phyloP scores from a whole-genome alignment of 2,329 filamentous ascomycete genomes.

The Aspergillus bombycis region DNA sequence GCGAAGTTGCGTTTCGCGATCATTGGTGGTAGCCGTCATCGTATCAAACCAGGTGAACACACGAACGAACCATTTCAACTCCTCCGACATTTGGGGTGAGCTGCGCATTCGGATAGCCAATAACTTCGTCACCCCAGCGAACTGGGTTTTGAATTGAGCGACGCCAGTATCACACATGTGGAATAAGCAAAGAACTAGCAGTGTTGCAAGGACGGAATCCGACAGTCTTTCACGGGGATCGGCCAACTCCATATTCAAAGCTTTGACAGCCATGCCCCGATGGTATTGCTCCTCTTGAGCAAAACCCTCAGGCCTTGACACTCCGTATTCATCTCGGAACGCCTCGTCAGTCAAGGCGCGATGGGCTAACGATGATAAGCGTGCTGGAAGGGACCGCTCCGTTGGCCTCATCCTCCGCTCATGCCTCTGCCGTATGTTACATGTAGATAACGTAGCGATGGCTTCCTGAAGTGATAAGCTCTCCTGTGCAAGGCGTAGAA shows the following conservation, averaged over 20 bases:
- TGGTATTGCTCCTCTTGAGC: conserved; percentile 79
- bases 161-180: conserved; percentile 92
- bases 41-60: conserved; percentile 95
- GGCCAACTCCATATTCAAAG: conserved; percentile 82
- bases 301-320: conserved; percentile 59
- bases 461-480: conserved; percentile 89
- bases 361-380: conserved; percentile 52
- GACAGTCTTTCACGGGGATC: conserved; percentile 74
- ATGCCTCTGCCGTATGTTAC: conserved; percentile 83
- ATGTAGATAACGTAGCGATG: conserved; percentile 84
- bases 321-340: conserved; percentile 43
- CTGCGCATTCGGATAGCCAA: conserved; percentile 72
- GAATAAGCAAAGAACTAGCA: conserved; percentile 86
- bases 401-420: conserved; percentile 58
- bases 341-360: conserved; percentile 44
- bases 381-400: conserved; percentile 53
- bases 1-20: conserved; percentile 80
- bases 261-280: conserved; percentile 79
- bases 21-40: conserved; percentile 88
- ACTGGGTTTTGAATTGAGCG: conserved; percentile 89
- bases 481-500: conserved; percentile 74
- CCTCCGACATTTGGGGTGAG: conserved; percentile 66
- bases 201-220: conserved; percentile 84
- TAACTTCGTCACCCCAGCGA: conserved; percentile 90
- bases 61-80: conserved; percentile 78